Conservation (phyloP, 352 stramenopile genomes). For the Achlya hypogyna region DNA sequence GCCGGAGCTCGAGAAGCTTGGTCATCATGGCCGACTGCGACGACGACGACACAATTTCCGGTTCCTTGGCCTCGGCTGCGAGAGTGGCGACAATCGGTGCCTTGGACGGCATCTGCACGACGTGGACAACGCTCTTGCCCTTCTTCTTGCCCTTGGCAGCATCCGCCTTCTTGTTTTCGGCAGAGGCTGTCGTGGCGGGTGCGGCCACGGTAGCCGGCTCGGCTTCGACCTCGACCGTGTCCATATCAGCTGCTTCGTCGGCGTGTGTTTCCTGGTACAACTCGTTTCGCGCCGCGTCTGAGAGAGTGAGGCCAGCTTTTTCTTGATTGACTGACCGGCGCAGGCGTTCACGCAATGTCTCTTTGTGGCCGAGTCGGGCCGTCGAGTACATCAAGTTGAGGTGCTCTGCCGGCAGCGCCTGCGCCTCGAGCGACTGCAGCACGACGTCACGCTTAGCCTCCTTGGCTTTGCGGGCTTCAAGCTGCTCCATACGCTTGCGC, state of each 20-base stretch:
- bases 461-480: constrained; percentile 69
- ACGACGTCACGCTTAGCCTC: constrained; percentile 59
- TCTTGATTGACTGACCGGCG: constrained; percentile 70
- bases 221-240: constrained; percentile 23
- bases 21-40: constrained; percentile 67
- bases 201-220: constrained; percentile 7
- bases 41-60: constrained; percentile 22
- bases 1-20: constrained; percentile 50
- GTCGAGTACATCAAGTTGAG: constrained; percentile 69
- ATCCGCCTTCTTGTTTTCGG: neutral
- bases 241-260: constrained; percentile 1
- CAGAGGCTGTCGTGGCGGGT: neutral
- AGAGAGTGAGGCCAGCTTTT: constrained; percentile 59
- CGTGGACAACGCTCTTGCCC: constrained; percentile 7
- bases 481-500: constrained; percentile 67
- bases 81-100: neutral
- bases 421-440: constrained; percentile 66
- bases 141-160: constrained; percentile 20
- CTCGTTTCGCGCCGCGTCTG: constrained; percentile 38
- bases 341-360: constrained; percentile 66
- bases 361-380: constrained; percentile 67
- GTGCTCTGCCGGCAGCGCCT: constrained; percentile 50
- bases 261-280: constrained; percentile 34
- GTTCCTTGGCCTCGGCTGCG: neutral
- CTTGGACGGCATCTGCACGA: constrained; percentile 1